phyloP scores from a whole-genome alignment of 176 grass and related monocot species.

The Saccharum spontaneum region DNA sequence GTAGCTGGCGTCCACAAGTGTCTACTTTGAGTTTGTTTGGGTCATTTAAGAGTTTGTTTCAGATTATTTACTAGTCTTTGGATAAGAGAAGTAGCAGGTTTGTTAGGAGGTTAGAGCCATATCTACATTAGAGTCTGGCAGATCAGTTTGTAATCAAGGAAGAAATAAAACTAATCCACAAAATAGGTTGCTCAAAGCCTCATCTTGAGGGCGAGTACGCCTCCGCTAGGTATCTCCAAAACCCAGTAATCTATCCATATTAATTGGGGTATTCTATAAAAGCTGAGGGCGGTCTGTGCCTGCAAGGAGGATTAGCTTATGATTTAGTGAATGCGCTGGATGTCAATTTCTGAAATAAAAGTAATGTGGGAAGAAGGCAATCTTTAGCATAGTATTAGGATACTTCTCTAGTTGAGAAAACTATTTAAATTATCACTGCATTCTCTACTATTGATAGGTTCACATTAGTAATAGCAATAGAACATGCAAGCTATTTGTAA shows the following conservation, averaged over 20 bases:
- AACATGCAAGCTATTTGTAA: not conserved
- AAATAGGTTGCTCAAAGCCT: not conserved
- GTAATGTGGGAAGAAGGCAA: not conserved
- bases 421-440: not conserved
- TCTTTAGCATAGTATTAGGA: not conserved
- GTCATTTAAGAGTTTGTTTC: not conserved
- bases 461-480: not conserved
- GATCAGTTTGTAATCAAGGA: not conserved
- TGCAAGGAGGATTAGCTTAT: not conserved
- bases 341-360: constrained; percentile 1
- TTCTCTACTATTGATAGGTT: not conserved
- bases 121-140: not conserved
- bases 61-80: not conserved
- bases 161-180: not conserved
- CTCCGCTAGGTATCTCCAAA: not conserved
- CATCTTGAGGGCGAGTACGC: not conserved
- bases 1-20: not conserved
- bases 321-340: not conserved
- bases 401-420: not conserved
- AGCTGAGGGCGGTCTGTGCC: not conserved
- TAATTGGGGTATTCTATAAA: not conserved
- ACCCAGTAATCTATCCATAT: not conserved
- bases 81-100: not conserved
- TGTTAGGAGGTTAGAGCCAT: not conserved
- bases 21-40: not conserved